These are phyloP conservation scores for Antrodiella citrinella DNA, from an alignment of 768 basidiomycete species.

Conservation along the genomic window DNA sequence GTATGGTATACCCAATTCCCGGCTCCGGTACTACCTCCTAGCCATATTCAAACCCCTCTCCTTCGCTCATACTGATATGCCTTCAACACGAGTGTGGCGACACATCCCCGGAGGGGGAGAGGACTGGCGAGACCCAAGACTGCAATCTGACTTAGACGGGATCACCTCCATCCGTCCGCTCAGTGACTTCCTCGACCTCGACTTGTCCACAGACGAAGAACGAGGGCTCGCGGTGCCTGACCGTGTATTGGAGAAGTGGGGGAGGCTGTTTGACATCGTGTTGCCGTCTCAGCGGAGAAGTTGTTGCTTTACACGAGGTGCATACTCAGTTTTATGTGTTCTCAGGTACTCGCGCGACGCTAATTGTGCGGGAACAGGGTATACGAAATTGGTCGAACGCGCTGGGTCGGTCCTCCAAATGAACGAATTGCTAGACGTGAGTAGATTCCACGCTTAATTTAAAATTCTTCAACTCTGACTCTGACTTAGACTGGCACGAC, in stretches of 20 bases:
- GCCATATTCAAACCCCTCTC: conserved; percentile 42
- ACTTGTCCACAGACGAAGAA: conserved; percentile 3
- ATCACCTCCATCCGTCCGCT: conserved; percentile 17
- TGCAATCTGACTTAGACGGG: conserved; percentile 6
- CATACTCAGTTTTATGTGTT: not conserved
- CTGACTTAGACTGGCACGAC: conserved; percentile 45
- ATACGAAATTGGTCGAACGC: conserved; percentile 70
- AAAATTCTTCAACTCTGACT: not conserved
- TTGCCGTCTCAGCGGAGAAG: conserved; percentile 50
- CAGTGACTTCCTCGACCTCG: conserved; percentile 34
- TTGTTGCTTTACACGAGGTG: conserved; percentile 81
- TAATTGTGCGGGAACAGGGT: conserved; percentile 38
- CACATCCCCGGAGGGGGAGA: conserved; percentile 43
- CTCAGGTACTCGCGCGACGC: not conserved
- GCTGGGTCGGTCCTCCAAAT: conserved; percentile 72
- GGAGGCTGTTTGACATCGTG: conserved; percentile 74
- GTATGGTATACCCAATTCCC: conserved; percentile 76
- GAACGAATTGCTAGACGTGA: conserved; percentile 58
- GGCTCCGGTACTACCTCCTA: conserved; percentile 72
- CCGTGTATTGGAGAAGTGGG: conserved; percentile 65
- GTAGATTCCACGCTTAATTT: conserved; percentile 13
- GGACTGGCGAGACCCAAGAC: conserved; percentile 36
- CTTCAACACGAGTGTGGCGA: conserved; percentile 31
- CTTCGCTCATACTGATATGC: conserved; percentile 25
- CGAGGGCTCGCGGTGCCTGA: conserved; percentile 39